phyloP scores from a whole-genome alignment of 2,329 filamentous ascomycete species.

The Berkeleyomyces basicola region DNA sequence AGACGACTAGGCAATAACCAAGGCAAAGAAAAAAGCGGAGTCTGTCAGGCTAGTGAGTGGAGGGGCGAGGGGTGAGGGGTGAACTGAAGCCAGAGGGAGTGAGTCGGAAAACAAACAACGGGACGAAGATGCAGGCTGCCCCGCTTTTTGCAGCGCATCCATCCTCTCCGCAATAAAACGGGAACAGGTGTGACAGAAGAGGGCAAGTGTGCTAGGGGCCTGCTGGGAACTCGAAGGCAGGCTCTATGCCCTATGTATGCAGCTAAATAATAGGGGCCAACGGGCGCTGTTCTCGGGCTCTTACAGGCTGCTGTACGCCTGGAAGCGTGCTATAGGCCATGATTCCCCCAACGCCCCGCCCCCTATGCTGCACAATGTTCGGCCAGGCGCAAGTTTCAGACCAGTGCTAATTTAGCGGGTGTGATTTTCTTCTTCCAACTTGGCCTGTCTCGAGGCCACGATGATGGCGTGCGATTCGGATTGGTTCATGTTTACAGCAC shows the following conservation, averaged over 20 bases:
- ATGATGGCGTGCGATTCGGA: slow-evolving; percentile 1
- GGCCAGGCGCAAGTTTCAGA: not conserved
- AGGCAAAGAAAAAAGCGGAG: not conserved
- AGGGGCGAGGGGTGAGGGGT: not conserved
- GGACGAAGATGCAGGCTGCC: not conserved
- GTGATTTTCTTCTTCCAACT: not conserved
- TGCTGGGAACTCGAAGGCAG: too few species aligned
- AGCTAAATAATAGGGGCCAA: not conserved
- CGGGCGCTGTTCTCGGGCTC: not conserved
- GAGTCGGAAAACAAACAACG: not conserved
- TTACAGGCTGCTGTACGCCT: not conserved
- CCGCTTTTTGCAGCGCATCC: not conserved
- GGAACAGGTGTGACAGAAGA: not conserved
- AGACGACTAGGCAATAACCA: not conserved
- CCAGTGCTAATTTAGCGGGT: not conserved
- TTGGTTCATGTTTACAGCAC: not conserved
- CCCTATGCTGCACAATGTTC: not conserved
- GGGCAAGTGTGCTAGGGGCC: not conserved
- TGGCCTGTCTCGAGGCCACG: not conserved
- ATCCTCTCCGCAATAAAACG: not conserved
- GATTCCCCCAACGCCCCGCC: not conserved
- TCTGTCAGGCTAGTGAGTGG: not conserved
- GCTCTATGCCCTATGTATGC: too few species aligned
- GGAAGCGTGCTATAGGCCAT: not conserved
- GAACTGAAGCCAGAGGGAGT: not conserved